Percentiles rank a stretch among this genome's conserved stretches.
These are phyloP conservation scores for Hygrophila difformis DNA, from an alignment of 257 asterid genomes.

Conservation along the genomic window DNA sequence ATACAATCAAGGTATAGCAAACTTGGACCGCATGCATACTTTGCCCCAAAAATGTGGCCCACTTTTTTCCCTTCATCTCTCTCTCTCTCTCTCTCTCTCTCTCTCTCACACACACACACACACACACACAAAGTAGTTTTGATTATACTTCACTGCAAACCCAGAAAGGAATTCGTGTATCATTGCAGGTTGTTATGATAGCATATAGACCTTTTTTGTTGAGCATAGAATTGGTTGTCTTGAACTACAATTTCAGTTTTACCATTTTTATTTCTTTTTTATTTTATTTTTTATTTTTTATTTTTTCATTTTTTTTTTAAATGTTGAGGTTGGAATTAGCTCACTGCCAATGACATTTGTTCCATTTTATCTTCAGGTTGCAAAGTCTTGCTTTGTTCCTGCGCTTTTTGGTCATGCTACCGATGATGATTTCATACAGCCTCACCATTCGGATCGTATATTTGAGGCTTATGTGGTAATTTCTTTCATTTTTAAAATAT, in stretches of 20 bases:
- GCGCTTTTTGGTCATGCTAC: constrained; percentile 80
- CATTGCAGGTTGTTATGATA: neutral
- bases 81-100: neutral
- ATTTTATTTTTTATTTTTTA: too few species aligned
- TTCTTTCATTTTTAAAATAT: constrained; percentile 4
- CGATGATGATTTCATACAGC: constrained; percentile 88
- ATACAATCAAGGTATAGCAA: constrained; percentile 65
- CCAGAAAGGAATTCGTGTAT: neutral
- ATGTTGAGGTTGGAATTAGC: neutral
- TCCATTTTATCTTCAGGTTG: constrained; percentile 62
- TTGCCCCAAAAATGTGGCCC: neutral
- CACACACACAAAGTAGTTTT: too few species aligned
- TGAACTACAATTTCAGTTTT: too few species aligned
- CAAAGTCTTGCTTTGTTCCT: constrained; percentile 84
- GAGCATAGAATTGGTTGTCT: neutral
- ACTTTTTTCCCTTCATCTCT: neutral
- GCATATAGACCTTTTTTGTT: neutral
- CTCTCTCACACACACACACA: neutral
- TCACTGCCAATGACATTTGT: too few species aligned
- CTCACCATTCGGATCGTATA: constrained; percentile 89
- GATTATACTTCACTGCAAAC: too few species aligned
- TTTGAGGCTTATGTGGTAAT: constrained; percentile 75
- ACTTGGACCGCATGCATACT: neutral
- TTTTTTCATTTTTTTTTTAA: too few species aligned
- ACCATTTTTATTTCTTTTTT: too few species aligned